Evolutionary conservation across 2,329 filamentous ascomycete genomes (phyloP), one percentile per base, ranked within the genome.

Genomic region (Colletotrichum liaoningense): DNA sequence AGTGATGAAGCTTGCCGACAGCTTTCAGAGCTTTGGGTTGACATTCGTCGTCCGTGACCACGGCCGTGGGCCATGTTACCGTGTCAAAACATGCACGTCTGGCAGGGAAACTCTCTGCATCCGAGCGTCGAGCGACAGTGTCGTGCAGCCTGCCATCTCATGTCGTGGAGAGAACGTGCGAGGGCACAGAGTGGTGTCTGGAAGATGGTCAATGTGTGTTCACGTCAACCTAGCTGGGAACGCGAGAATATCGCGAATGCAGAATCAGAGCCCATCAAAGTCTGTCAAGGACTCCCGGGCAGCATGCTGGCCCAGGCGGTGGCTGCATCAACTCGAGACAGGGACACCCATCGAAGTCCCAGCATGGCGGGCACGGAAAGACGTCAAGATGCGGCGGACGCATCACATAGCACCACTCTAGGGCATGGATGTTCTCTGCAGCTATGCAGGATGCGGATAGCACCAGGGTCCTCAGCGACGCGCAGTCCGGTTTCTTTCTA

Each of bases 91-190:
- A 73, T 60, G 60, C 67, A 70, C 14, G 46, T 57, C 67, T 73
- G 67, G 49, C 60, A 73, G 49, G 59, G 28, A 26, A 69, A 52
- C 16, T 52, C 35, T 54, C 59, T 52, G 58, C 54, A 64, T 62
- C 71, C 67, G 62, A 70, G 67, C 67, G 60, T 33, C 33, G 19
- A n/a, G 7, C 19, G 8, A 5, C n/a, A 66, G 65, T 62, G 67
- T 70, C 55, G 60, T 62, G 70, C 70, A 65, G 55, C 60, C 1
- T 64, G 66, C 54, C 66, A 69, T 73, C 60, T 57, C 46, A 60
- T 69, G 33, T 59, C n/a, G 46, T 38, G 60, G 66, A 30, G 54
- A 59, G 22, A 60, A 52, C 28, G 46, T 52, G 28, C 46, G 28
- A 54, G 42, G 42, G 7, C 4, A 35, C 26, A 5, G 56, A 19